Evolutionary conservation across 208 protist genomes (phyloP).

Genomic region (Trypanosomatidae sp.): DNA sequence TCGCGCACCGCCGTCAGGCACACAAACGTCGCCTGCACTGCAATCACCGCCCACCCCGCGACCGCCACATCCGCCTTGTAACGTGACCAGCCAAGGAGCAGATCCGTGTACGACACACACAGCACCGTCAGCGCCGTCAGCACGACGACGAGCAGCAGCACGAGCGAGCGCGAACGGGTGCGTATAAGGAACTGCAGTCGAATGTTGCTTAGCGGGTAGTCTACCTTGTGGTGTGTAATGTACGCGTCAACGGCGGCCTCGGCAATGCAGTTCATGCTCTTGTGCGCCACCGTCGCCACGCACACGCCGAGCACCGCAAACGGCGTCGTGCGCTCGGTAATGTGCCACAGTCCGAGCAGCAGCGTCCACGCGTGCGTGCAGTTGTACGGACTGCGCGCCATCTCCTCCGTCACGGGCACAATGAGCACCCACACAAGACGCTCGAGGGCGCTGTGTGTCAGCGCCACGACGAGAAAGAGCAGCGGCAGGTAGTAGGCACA

Average conservation of each 20-base stretch:
- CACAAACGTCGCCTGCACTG: slow-evolving; percentile 11
- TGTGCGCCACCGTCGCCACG: slow-evolving; percentile 54
- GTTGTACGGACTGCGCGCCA: slow-evolving; percentile 55
- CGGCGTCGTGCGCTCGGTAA: slow-evolving; percentile 36
- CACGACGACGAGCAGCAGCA: slow-evolving; percentile 22
- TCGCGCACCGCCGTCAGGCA: slow-evolving; percentile 7
- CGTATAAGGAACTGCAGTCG: slow-evolving; percentile 40
- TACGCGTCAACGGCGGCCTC: slow-evolving; percentile 72
- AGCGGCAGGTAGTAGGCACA: slow-evolving; percentile 61
- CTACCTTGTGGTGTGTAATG: slow-evolving; percentile 29
- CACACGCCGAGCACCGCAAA: slow-evolving; percentile 46
- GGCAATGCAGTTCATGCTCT: slow-evolving; percentile 50
- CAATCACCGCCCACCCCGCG: slow-evolving; percentile 6
- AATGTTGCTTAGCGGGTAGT: slow-evolving; percentile 61
- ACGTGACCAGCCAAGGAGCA: slow-evolving; percentile 22
- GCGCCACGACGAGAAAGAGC: slow-evolving; percentile 34
- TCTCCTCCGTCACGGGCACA: slow-evolving; percentile 64
- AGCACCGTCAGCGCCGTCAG: slow-evolving; percentile 9
- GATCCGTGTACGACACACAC: slow-evolving; percentile 29
- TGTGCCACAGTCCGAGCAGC: slow-evolving; percentile 30
- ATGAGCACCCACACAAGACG: slow-evolving; percentile 76
- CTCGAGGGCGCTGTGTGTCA: slow-evolving; percentile 73
- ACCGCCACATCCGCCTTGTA: slow-evolving; percentile 14
- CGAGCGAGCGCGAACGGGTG: slow-evolving; percentile 17
- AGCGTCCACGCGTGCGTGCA: slow-evolving; percentile 36